These are phyloP conservation scores for Kodamaea fukazawae DNA, from an alignment of 805 yeast species.

Conservation along the genomic window DNA sequence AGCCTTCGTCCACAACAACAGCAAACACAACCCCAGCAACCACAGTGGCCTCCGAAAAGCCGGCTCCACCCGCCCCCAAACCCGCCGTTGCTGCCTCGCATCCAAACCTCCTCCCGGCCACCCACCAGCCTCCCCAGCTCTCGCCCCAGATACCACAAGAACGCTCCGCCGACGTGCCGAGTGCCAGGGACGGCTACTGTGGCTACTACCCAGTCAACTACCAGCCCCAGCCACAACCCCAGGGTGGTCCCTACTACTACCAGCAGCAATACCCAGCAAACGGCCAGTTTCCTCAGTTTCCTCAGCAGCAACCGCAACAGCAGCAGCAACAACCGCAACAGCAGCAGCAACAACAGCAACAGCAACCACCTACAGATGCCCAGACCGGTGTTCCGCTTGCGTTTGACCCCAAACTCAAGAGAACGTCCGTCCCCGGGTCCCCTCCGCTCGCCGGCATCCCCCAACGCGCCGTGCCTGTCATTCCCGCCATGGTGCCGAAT, in stretches of 20 bases:
- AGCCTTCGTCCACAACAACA: neutral
- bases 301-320: slow-evolving; percentile 3
- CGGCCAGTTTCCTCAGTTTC: neutral
- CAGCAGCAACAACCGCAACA: neutral
- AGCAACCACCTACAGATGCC: too few species aligned
- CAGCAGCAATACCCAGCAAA: neutral
- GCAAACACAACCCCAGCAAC: neutral
- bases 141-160: neutral
- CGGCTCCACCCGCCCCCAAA: neutral
- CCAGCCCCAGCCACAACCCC: neutral
- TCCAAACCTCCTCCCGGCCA: too few species aligned
- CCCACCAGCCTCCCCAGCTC: too few species aligned
- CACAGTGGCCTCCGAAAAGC: neutral
- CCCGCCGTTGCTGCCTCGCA: neutral
- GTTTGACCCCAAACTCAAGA: too few species aligned
- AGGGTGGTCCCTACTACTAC: neutral
- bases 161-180: neutral
- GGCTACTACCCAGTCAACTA: too few species aligned
- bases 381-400: too few species aligned
- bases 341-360: slow-evolving; percentile 1
- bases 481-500: neutral
- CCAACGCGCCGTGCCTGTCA: slow-evolving; percentile 7
- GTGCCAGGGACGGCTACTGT: too few species aligned
- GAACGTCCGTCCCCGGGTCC: slow-evolving; percentile 4
- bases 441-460: too few species aligned